These are phyloP conservation scores for Lodderomyces oxycetoniae DNA, from an alignment of 1,139 yeast species.

Conservation along the genomic window DNA sequence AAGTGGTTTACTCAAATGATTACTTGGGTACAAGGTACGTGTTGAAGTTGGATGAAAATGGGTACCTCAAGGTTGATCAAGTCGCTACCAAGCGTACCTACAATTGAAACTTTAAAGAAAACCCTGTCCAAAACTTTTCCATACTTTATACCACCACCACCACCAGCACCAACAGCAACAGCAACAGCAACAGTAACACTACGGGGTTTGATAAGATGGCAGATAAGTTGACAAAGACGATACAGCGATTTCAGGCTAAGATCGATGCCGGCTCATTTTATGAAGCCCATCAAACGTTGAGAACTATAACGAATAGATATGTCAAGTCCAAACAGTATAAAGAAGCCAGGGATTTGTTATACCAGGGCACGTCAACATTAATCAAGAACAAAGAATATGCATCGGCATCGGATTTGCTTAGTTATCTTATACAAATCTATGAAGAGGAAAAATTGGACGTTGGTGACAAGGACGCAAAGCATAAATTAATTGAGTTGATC, in stretches of 20 bases:
- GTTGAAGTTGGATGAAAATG: constrained; percentile 1
- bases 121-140: too few relatives aligned
- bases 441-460: constrained; percentile 41
- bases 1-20: constrained; percentile 5
- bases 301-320: constrained; percentile 84
- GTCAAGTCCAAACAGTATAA: constrained; percentile 61
- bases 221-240: constrained; percentile 52
- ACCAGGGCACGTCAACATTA: constrained; percentile 65
- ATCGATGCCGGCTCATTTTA: constrained; percentile 75
- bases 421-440: constrained; percentile 67
- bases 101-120: too few relatives aligned
- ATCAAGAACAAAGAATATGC: constrained; percentile 69
- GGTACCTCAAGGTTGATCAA: constrained; percentile 1
- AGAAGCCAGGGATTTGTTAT: constrained; percentile 70
- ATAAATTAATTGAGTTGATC: constrained; percentile 31
- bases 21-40: constrained; percentile 5
- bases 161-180: background rate
- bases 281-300: constrained; percentile 91
- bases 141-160: background rate
- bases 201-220: constrained; percentile 22
- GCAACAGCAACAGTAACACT: too few relatives aligned
- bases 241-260: constrained; percentile 62
- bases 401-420: constrained; percentile 74
- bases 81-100: constrained; percentile 4
- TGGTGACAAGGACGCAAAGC: constrained; percentile 37